Percentiles rank a stretch among this genome's conserved stretches.
Evolutionary conservation across 345 rosid genomes (phyloP).

Genomic region (Rhizophora mangle): DNA sequence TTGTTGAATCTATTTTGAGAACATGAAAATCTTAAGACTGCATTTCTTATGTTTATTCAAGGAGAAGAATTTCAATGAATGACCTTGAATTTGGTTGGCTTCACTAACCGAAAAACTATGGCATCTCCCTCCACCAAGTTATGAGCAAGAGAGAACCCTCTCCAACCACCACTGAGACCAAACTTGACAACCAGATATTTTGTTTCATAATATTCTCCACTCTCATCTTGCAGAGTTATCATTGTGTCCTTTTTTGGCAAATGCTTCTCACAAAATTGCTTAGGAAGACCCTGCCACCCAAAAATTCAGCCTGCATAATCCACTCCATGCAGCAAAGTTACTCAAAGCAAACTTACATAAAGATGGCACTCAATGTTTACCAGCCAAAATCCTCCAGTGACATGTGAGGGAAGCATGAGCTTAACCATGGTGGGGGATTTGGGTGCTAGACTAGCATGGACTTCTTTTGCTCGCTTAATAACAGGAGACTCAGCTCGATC

Average conservation of each 20-base stretch:
- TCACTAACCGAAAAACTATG: conserved; percentile 52
- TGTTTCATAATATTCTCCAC: conserved; percentile 33
- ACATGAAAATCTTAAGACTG: too few relatives aligned
- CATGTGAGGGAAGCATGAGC: conserved; percentile 57
- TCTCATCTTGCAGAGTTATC: conserved; percentile 49
- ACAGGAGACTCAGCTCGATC: conserved; percentile 28
- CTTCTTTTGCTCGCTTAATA: conserved; percentile 41
- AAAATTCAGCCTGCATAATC: conserved; percentile 1
- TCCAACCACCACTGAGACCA: conserved; percentile 74
- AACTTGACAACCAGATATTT: conserved; percentile 48
- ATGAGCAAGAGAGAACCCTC: conserved; percentile 52
- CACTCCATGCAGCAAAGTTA: not conserved
- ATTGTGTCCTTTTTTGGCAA: conserved; percentile 38
- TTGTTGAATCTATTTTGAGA: too few relatives aligned
- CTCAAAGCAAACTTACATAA: not conserved
- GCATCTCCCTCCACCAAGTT: conserved; percentile 56
- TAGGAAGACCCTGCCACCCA: conserved; percentile 36
- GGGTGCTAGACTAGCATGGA: conserved; percentile 50
- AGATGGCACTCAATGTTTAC: conserved; percentile 22
- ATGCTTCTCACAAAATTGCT: conserved; percentile 27
- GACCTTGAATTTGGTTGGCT: conserved; percentile 57
- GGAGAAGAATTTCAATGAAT: not conserved
- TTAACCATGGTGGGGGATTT: conserved; percentile 54
- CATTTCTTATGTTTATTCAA: too few relatives aligned
- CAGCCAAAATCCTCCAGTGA: conserved; percentile 64